phyloP scores from a whole-genome alignment of 805 yeast species.

The Wickerhamiella qilinensis region DNA sequence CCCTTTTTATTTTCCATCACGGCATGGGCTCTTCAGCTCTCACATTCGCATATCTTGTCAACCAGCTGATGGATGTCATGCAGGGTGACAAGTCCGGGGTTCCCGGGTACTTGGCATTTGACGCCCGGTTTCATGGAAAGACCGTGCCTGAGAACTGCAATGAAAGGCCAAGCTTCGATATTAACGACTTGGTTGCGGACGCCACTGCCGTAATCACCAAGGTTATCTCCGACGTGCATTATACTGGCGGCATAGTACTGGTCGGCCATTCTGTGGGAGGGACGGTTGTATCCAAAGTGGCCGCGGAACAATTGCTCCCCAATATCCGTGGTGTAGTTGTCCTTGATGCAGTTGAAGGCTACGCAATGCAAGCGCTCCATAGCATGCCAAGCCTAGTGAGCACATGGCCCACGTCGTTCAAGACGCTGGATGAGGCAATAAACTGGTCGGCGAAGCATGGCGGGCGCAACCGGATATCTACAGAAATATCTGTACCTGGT shows the following conservation, averaged over 20 bases:
- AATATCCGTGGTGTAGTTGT: constrained; percentile 51
- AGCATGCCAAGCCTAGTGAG: constrained; percentile 53
- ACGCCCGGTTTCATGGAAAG: constrained; percentile 74
- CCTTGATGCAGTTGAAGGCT: constrained; percentile 88
- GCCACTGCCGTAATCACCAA: constrained; percentile 31
- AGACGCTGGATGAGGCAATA: constrained; percentile 40
- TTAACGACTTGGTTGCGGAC: constrained; percentile 44
- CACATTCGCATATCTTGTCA: constrained; percentile 47
- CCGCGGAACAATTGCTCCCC: constrained; percentile 13
- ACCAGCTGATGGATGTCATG: constrained; percentile 19
- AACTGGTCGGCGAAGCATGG: constrained; percentile 47
- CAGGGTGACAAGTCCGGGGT: constrained; percentile 22
- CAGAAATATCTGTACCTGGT: constrained; percentile 64
- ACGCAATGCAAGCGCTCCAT: constrained; percentile 55
- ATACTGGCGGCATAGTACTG: constrained; percentile 29
- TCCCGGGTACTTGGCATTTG: constrained; percentile 61
- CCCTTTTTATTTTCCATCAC: constrained; percentile 66
- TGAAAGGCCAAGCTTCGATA: constrained; percentile 25
- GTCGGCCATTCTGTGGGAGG: constrained; percentile 95
- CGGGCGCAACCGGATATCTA: constrained; percentile 43
- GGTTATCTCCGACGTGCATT: constrained; percentile 20
- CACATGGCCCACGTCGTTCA: constrained; percentile 48
- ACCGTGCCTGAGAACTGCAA: constrained; percentile 21
- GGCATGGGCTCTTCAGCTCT: constrained; percentile 90
- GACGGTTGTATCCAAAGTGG: constrained; percentile 48